Evolutionary conservation across 768 basidiomycete species (phyloP), one percentile per base, ranked within the genome.

Genomic region (Suillus clintonianus): DNA sequence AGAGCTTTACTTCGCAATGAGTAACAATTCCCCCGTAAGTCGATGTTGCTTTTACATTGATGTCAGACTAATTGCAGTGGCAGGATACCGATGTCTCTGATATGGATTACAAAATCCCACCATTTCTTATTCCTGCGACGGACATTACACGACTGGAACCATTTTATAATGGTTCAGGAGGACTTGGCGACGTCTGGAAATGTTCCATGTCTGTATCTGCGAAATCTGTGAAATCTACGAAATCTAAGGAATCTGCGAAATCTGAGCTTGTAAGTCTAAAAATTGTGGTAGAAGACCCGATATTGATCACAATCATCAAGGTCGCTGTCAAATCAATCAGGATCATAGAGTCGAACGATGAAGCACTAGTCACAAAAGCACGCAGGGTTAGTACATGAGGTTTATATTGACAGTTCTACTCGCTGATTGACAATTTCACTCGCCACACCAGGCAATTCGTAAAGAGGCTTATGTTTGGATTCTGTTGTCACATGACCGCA

Each of bases 381-480:
- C n/a, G 41, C 43, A 34, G 36, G 22, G 63, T 64, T 27, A 27
- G 59, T 7, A 9, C 19, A 19, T 39, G 19, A 9, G 30, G 60
- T 11, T 24, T n/a, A 5, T n/a, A 30, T 9, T 39, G 2, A 10
- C 53, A 10, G 15, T 59, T 50, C 14, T 5, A 15, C 13, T 14
- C 24, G n/a, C n/a, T n/a, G n/a, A n/a, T n/a, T n/a, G n/a, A n/a
- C n/a, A n/a, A n/a, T n/a, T n/a, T n/a, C n/a, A n/a, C n/a, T n/a
- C n/a, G n/a, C n/a, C n/a, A n/a, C n/a, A n/a, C n/a, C n/a, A n/a
- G n/a, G n/a, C n/a, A n/a, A n/a, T n/a, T n/a, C n/a, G n/a, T n/a
- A n/a, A n/a, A n/a, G n/a, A n/a, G n/a, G n/a, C n/a, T n/a, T n/a
- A 77, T 22, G 62, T 76, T 8, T 77, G 73, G 75, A 62, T 73